Evolutionary conservation across 164 flowering plant genomes (phyloP).

Genomic region (Kalanchoe fedtschenkoi): DNA sequence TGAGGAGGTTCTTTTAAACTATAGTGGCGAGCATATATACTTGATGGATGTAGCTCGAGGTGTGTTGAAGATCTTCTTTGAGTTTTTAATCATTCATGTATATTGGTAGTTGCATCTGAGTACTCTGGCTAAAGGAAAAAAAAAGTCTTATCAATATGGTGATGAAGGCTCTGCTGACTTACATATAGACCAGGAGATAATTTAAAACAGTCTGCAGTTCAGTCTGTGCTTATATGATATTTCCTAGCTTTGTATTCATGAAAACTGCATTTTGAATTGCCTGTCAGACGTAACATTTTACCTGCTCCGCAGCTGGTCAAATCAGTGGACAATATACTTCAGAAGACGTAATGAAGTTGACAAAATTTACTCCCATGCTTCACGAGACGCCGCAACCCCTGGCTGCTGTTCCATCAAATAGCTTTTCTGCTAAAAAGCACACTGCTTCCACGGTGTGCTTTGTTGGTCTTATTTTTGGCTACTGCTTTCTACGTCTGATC

Average conservation of each 20-base stretch:
- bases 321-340: constrained; percentile 39
- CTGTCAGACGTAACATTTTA: neutral
- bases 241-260: neutral
- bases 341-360: constrained; percentile 49
- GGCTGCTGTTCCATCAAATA: constrained; percentile 16
- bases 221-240: neutral
- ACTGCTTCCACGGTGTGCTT: constrained; percentile 29
- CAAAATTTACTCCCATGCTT: constrained; percentile 29
- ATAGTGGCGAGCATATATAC: constrained; percentile 91
- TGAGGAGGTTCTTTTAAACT: constrained; percentile 85
- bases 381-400: constrained; percentile 19
- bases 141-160: neutral
- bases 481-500: neutral
- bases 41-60: constrained; percentile 70
- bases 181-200: neutral
- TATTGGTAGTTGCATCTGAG: neutral
- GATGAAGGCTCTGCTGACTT: neutral
- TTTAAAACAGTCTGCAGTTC: neutral
- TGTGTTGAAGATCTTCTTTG: constrained; percentile 11
- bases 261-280: neutral
- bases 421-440: constrained; percentile 14
- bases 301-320: constrained; percentile 34
- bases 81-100: neutral
- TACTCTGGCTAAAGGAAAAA: too few relatives aligned
- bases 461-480: neutral